Percentiles rank a stretch among this genome's conserved stretches.
Evolutionary conservation across 305 asterid species (phyloP).

Genomic region (Fraxinus ornus): DNA sequence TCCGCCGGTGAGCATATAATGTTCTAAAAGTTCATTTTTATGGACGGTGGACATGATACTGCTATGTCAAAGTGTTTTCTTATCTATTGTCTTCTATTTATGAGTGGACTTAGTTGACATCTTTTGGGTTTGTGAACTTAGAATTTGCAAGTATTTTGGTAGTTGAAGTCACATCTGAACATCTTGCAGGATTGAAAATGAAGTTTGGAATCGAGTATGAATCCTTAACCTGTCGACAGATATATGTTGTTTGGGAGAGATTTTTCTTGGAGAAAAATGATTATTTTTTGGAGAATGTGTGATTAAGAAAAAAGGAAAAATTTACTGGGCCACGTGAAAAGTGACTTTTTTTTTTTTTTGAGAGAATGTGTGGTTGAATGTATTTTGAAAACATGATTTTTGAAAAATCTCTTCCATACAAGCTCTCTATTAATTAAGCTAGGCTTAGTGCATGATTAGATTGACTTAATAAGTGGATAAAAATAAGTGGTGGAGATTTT

Average conservation of each 20-base stretch:
- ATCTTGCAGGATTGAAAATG: background rate
- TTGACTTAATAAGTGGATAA: background rate
- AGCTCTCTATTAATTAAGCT: background rate
- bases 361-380: background rate
- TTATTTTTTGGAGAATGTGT: background rate
- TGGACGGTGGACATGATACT: background rate
- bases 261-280: background rate
- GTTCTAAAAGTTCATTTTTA: constrained; percentile 7
- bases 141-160: constrained; percentile 5
- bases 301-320: too few relatives aligned
- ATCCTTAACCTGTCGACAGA: background rate
- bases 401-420: background rate
- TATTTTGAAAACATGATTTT: too few relatives aligned
- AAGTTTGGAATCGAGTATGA: background rate
- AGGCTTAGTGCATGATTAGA: background rate
- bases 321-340: background rate
- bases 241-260: background rate
- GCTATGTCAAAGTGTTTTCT: background rate
- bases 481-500: background rate
- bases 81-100: constrained; percentile 8
- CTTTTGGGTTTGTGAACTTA: constrained; percentile 11
- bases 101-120: background rate
- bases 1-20: background rate
- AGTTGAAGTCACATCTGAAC: background rate
- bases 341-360: too few relatives aligned